A percentile compares a stretch with the other conserved stretches of the same genome.
These are phyloP conservation scores for Protomyces gravidus DNA, from an alignment of 1,139 yeast genomes.

Conservation along the genomic window DNA sequence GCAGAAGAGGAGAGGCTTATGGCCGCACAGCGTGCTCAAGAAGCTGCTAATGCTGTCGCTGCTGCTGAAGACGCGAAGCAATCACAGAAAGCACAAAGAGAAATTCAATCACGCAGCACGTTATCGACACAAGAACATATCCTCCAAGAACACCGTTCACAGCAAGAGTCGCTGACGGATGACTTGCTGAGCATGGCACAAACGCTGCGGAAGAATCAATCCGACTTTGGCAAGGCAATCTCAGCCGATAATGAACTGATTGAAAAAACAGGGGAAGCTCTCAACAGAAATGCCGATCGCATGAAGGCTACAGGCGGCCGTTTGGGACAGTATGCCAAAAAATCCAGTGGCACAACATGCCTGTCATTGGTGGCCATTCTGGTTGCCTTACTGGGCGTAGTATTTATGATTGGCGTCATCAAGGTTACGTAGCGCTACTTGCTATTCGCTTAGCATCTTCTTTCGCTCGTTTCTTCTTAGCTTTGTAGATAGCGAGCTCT, in stretches of 20 bases:
- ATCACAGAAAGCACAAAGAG: not conserved
- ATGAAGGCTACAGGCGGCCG: slow-evolving; percentile 22
- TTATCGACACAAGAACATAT: slow-evolving; percentile 17
- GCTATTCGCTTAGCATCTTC: not conserved
- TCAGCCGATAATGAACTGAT: slow-evolving; percentile 26
- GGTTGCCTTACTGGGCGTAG: slow-evolving; percentile 9
- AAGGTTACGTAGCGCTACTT: not conserved
- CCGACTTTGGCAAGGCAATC: slow-evolving; percentile 22
- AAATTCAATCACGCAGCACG: not conserved
- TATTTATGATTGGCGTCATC: slow-evolving; percentile 16
- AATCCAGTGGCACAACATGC: slow-evolving; percentile 20
- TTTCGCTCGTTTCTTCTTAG: not conserved
- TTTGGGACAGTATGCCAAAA: slow-evolving; percentile 15
- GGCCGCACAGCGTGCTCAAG: not conserved
- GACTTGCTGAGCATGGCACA: slow-evolving; percentile 27
- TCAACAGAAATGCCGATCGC: slow-evolving; percentile 14
- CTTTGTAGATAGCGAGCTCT: not conserved
- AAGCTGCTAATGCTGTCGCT: not conserved
- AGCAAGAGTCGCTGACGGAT: slow-evolving; percentile 21
- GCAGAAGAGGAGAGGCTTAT: not conserved
- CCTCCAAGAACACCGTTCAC: slow-evolving; percentile 21
- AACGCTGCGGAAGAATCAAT: slow-evolving; percentile 10
- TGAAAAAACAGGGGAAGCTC: slow-evolving; percentile 17
- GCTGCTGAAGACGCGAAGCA: not conserved
- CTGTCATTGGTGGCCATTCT: slow-evolving; percentile 17